Evolutionary conservation across 1,284 basidiomycete species (phyloP).

Genomic region (Rhodotorula sp.): DNA sequence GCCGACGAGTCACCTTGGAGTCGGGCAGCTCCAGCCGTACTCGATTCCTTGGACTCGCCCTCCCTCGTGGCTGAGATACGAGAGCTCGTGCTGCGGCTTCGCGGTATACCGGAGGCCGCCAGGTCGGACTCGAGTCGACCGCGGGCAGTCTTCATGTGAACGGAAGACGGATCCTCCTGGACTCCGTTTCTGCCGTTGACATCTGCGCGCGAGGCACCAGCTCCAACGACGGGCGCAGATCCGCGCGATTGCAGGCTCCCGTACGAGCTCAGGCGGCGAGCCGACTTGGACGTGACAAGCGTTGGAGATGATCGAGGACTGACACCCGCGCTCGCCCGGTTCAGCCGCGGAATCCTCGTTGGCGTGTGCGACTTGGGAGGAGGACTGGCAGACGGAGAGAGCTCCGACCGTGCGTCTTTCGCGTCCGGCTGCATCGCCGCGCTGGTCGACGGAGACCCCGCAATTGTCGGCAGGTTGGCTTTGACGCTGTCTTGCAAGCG

Average conservation of each 20-base stretch:
- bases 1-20: no score
- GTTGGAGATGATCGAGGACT: slow-evolving; percentile 62
- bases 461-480: slow-evolving; percentile 71
- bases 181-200: no score
- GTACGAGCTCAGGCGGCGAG: slow-evolving; percentile 45
- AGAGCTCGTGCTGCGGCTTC: slow-evolving; percentile 3
- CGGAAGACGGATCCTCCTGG: background rate
- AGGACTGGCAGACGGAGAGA: slow-evolving; percentile 12
- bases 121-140: background rate
- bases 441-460: slow-evolving; percentile 71
- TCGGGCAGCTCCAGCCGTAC: no score
- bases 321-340: slow-evolving; percentile 4
- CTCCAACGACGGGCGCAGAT: background rate
- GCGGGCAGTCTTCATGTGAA: background rate
- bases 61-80: background rate
- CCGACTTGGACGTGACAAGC: slow-evolving; percentile 46
- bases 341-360: slow-evolving; percentile 80
- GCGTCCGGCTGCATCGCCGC: background rate
- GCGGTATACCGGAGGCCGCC: background rate
- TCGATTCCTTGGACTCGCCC: background rate
- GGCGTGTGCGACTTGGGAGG: slow-evolving; percentile 54
- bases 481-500: slow-evolving; percentile 40
- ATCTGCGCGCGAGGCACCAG: no score
- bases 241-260: background rate
- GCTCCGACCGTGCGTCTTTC: background rate